Evolutionary conservation across 345 rosid genomes (phyloP).

Genomic region (Eucalyptus melliodora): DNA sequence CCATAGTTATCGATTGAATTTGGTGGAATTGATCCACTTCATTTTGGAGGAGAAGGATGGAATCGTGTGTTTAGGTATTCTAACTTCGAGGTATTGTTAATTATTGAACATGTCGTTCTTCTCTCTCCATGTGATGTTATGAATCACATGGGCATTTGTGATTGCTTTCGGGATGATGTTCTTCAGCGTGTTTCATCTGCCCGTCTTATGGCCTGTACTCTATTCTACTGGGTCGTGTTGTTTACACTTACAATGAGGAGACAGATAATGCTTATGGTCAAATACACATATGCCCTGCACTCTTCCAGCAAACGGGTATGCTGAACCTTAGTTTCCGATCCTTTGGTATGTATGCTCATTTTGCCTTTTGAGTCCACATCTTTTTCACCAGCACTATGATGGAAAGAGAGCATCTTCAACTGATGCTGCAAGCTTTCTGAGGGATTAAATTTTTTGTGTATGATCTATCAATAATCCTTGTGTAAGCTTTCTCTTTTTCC

Average conservation of each 20-base stretch:
- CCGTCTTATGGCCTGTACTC: too few relatives aligned
- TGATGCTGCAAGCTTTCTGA: conserved; percentile 19
- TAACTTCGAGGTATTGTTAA: too few relatives aligned
- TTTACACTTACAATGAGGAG: too few relatives aligned
- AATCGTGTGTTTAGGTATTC: too few relatives aligned
- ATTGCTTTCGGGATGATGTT: conserved; percentile 49
- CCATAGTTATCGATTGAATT: too few relatives aligned
- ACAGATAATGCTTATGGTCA: too few relatives aligned
- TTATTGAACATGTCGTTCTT: too few relatives aligned
- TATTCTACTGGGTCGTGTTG: too few relatives aligned
- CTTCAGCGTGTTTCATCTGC: too few relatives aligned
- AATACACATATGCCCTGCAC: not conserved
- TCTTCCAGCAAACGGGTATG: conserved; percentile 80
- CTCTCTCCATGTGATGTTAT: conserved; percentile 22
- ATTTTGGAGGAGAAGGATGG: too few relatives aligned
- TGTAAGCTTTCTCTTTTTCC: not conserved
- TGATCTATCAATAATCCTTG: not conserved
- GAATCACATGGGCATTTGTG: conserved; percentile 52
- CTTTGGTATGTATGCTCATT: not conserved
- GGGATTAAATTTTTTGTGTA: conserved; percentile 10
- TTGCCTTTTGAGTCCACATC: not conserved
- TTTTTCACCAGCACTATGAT: conserved; percentile 37
- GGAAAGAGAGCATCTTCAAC: conserved; percentile 49
- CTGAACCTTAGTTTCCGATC: not conserved
- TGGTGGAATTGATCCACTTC: too few relatives aligned